A percentile compares a stretch with the other conserved stretches of the same genome.
Conservation (phyloP, 169 alveolate species). For the Eimeria falciformis region DNA sequence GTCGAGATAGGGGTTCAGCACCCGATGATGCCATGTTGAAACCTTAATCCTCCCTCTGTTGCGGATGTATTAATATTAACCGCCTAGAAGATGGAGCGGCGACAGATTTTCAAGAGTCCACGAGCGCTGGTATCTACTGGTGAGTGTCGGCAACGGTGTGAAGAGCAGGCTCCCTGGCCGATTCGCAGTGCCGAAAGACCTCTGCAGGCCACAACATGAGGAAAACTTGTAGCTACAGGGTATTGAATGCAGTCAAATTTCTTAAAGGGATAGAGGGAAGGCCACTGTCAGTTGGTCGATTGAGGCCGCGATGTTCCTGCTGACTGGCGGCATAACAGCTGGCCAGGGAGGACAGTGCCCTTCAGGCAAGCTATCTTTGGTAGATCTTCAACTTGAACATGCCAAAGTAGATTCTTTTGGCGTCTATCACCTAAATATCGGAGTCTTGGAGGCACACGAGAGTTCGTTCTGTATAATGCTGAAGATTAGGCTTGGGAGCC, state of each 20-base stretch:
- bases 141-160: slow-evolving; percentile 68
- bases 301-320: slow-evolving; percentile 57
- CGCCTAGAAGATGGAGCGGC: neutral
- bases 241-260: neutral
- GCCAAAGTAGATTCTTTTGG: no score
- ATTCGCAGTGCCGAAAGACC: slow-evolving; percentile 23
- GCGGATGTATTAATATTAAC: neutral
- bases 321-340: slow-evolving; percentile 63
- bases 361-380: neutral
- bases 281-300: neutral
- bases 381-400: neutral
- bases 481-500: neutral
- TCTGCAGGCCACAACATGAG: slow-evolving; percentile 30
- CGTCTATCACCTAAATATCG: no score
- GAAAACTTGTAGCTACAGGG: slow-evolving; percentile 13
- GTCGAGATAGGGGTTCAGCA: slow-evolving; percentile 71
- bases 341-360: slow-evolving; percentile 37
- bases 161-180: slow-evolving; percentile 14
- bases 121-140: slow-evolving; percentile 68
- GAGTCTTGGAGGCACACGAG: no score
- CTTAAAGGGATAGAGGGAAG: neutral
- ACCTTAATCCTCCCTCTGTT: slow-evolving; percentile 4
- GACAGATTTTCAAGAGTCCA: neutral
- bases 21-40: slow-evolving; percentile 47
- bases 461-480: neutral